Evolutionary conservation across 2,329 filamentous ascomycete species (phyloP).

Genomic region (Hirsutella minnesotensis): DNA sequence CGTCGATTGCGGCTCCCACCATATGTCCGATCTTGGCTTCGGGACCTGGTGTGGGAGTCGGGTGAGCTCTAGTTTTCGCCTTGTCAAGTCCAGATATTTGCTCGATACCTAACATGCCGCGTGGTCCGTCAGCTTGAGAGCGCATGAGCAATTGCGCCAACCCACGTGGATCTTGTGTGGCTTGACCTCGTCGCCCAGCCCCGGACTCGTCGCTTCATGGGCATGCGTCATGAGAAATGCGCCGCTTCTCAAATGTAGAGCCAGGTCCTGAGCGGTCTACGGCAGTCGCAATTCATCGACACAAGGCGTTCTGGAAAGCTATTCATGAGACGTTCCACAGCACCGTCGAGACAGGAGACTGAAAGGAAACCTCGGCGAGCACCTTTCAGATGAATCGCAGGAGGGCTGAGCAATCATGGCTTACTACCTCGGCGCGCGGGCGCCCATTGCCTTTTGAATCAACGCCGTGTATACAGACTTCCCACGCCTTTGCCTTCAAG

Average conservation of each 20-base stretch:
- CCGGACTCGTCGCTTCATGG: constrained; percentile 7
- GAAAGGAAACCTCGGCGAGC: too few relatives aligned
- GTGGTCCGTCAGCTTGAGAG: background rate
- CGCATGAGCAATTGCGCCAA: constrained; percentile 3
- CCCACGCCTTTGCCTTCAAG: background rate
- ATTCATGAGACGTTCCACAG: too few relatives aligned
- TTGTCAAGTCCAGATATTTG: constrained; percentile 55
- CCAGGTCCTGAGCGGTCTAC: too few relatives aligned
- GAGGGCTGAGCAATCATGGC: too few relatives aligned
- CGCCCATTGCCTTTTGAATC: too few relatives aligned
- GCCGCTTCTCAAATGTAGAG: background rate
- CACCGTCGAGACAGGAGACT: too few relatives aligned
- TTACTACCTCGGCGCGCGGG: too few relatives aligned
- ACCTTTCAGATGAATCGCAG: too few relatives aligned
- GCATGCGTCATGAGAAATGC: background rate
- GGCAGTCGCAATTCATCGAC: too few relatives aligned
- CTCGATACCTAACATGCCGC: constrained; percentile 47
- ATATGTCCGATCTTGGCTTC: constrained; percentile 33
- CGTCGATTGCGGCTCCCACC: constrained; percentile 48
- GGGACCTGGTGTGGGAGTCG: constrained; percentile 48
- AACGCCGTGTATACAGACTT: too few relatives aligned
- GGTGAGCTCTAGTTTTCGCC: constrained; percentile 54
- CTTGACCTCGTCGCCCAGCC: constrained; percentile 31
- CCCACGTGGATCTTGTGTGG: constrained; percentile 47
- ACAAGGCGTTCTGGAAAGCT: too few relatives aligned